A percentile compares a stretch with the other conserved stretches of the same genome.
Evolutionary conservation across 225 moss, liverwort and hornwort species (phyloP).

Genomic region (Pleurozium schreberi): DNA sequence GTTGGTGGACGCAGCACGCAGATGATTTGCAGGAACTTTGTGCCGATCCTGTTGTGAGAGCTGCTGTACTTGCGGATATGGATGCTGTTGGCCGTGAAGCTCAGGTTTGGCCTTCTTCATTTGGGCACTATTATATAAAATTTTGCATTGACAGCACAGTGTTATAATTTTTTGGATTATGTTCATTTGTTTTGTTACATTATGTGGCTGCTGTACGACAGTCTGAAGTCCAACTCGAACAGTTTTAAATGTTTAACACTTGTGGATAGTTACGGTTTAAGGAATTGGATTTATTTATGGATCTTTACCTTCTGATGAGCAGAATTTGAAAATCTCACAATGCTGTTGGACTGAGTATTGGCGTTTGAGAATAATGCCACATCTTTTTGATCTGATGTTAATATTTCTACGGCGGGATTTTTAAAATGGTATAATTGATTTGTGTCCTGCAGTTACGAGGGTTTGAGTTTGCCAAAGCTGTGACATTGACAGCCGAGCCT

Average conservation of each 20-base stretch:
- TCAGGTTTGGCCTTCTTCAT: constrained; percentile 24
- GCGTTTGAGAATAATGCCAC: neutral
- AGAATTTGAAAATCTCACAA: neutral
- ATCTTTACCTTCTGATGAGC: neutral
- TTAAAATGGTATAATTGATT: neutral
- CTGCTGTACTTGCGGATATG: constrained; percentile 85
- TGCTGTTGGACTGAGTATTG: neutral
- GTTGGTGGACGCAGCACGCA: constrained; percentile 34
- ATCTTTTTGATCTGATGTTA: neutral
- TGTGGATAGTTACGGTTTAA: too few relatives aligned
- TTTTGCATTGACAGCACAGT: neutral
- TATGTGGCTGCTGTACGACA: neutral
- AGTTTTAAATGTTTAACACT: neutral
- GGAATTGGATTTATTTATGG: neutral
- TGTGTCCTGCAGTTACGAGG: constrained; percentile 45
- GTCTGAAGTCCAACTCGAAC: neutral
- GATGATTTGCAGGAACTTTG: constrained; percentile 64
- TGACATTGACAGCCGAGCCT: constrained; percentile 47
- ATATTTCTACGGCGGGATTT: neutral
- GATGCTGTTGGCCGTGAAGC: constrained; percentile 59
- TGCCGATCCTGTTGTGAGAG: constrained; percentile 58
- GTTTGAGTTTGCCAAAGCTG: constrained; percentile 78
- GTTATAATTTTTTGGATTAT: neutral
- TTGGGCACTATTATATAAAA: neutral
- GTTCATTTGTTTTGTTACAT: neutral